phyloP scores from a whole-genome alignment of 345 rosid genomes.

The Gynandropsis gynandra region DNA sequence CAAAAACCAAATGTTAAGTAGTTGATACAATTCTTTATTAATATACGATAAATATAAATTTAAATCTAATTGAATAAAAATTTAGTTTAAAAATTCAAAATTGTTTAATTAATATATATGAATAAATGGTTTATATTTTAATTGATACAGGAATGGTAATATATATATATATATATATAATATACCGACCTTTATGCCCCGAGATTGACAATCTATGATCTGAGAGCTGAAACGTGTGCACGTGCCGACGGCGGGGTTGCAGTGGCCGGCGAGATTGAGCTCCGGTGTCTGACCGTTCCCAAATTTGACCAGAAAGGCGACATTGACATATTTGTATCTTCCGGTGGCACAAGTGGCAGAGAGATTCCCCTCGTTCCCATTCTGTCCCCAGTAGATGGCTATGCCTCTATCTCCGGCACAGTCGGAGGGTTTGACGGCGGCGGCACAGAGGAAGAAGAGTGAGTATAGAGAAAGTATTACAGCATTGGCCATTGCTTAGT shows the following conservation, averaged over 20 bases:
- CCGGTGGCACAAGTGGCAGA: conserved; percentile 41
- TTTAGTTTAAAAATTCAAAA: too few relatives aligned
- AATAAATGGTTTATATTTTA: too few relatives aligned
- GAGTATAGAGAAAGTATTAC: neutral
- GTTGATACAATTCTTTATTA: too few relatives aligned
- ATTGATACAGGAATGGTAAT: neutral
- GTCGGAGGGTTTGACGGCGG: conserved; percentile 15
- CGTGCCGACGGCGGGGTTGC: conserved; percentile 34
- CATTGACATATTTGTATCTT: conserved; percentile 36
- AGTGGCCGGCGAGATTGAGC: conserved; percentile 56
- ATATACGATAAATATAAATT: too few relatives aligned
- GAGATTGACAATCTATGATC: conserved; percentile 37
- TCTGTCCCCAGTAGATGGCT: conserved; percentile 52
- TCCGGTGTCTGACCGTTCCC: conserved; percentile 43
- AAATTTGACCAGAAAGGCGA: conserved; percentile 48
- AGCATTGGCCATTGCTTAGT: conserved; percentile 15
- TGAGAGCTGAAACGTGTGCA: conserved; percentile 32
- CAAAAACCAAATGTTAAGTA: neutral
- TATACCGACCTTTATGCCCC: conserved; percentile 40
- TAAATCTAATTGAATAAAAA: too few relatives aligned
- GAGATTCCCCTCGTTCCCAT: conserved; percentile 46
- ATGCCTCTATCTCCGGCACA: conserved; percentile 14
- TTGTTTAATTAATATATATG: too few relatives aligned
- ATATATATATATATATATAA: too few relatives aligned
- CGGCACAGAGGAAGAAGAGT: conserved; percentile 15